Evolutionary conservation across 805 yeast genomes (phyloP).

Genomic region (Metschnikowia matae): DNA sequence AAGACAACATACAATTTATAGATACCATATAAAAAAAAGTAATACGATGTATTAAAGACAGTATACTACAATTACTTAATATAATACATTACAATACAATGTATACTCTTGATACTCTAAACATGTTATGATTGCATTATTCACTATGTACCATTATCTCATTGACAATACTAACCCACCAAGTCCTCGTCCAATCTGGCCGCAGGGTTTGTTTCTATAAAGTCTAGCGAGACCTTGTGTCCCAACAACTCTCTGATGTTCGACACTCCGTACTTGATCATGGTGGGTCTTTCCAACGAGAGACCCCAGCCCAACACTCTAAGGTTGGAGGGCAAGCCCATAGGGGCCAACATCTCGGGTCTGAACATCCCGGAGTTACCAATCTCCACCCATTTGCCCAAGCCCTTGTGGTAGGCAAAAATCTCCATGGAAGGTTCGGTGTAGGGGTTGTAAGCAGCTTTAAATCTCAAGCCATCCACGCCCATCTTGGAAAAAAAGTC

Average conservation of each 20-base stretch:
- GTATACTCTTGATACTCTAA: too few relatives aligned
- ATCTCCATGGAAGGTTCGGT: conserved; percentile 99
- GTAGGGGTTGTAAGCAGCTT: conserved; percentile 98
- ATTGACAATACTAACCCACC: conserved; percentile 18
- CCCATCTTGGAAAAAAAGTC: conserved; percentile 97
- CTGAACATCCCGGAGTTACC: conserved; percentile 99
- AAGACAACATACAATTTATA: too few relatives aligned
- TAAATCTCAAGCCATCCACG: conserved; percentile 89
- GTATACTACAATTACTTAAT: too few relatives aligned
- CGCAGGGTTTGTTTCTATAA: conserved; percentile 94
- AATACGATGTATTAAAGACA: too few relatives aligned
- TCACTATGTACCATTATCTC: conserved; percentile 1
- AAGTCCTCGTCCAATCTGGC: conserved; percentile 78
- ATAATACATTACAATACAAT: too few relatives aligned
- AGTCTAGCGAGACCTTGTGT: conserved; percentile 91
- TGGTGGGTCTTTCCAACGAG: conserved; percentile 96
- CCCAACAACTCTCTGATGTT: conserved; percentile 96
- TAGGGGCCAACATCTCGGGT: conserved; percentile 97
- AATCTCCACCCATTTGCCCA: conserved; percentile 97
- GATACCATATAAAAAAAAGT: too few relatives aligned
- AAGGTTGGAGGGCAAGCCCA: conserved; percentile 94
- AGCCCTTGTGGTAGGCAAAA: conserved; percentile 92
- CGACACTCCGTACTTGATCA: conserved; percentile 95
- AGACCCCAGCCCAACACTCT: conserved; percentile 97
- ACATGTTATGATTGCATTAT: not conserved